phyloP scores from a whole-genome alignment of 2,329 filamentous ascomycete genomes.

The Karstenula rhodostoma region DNA sequence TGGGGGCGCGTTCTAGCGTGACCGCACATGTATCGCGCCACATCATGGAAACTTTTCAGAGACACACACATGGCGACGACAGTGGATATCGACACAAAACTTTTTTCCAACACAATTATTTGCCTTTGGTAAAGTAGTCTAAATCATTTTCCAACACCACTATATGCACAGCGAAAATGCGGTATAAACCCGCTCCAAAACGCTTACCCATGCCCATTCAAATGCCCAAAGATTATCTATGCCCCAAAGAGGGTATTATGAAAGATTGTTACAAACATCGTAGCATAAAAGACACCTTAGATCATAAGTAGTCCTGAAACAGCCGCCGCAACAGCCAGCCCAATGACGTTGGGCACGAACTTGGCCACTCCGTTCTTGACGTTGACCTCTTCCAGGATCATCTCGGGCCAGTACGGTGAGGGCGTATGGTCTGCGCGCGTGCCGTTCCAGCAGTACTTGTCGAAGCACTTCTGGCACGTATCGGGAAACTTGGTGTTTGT shows the following conservation, averaged over 20 bases:
- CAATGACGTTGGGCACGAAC: slow-evolving; percentile 34
- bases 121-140: background rate
- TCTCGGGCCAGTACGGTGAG: slow-evolving; percentile 36
- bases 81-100: background rate
- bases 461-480: slow-evolving; percentile 79
- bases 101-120: background rate
- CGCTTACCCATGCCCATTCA: background rate
- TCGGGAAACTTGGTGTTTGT: slow-evolving; percentile 74
- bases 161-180: background rate
- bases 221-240: background rate
- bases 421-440: slow-evolving; percentile 56
- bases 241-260: background rate
- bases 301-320: slow-evolving; percentile 22
- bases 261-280: background rate
- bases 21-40: background rate
- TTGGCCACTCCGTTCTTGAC: slow-evolving; percentile 33
- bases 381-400: slow-evolving; percentile 29
- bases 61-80: background rate
- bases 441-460: slow-evolving; percentile 93
- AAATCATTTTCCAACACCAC: background rate
- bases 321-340: slow-evolving; percentile 27
- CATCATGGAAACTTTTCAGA: background rate
- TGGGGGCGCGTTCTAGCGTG: background rate
- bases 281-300: slow-evolving; percentile 6
- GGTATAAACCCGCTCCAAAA: background rate